Conservation (phyloP, 192 early-diverging fungal species). For the Backusella tarrabulga region DNA sequence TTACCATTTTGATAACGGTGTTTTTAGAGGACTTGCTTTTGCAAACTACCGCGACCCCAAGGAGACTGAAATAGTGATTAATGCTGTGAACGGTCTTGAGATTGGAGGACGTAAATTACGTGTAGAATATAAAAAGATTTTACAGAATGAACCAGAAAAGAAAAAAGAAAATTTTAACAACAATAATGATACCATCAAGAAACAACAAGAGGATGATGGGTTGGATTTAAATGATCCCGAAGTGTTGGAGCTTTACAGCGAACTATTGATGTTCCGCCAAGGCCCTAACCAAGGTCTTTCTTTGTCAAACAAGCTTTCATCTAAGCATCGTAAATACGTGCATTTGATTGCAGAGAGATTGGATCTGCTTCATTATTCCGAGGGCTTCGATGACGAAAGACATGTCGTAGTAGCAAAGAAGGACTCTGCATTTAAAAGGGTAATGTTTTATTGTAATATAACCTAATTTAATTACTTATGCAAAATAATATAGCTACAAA, state of each 20-base stretch:
- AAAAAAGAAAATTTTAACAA: not conserved
- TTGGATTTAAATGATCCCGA: conserved; percentile 73
- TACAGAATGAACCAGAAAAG: conserved; percentile 46
- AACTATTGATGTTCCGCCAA: conserved; percentile 69
- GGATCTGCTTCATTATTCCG: conserved; percentile 49
- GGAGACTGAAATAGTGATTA: conserved; percentile 68
- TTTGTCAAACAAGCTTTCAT: conserved; percentile 58
- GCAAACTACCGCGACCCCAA: conserved; percentile 78
- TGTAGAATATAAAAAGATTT: conserved; percentile 79
- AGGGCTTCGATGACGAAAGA: conserved; percentile 49
- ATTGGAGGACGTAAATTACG: conserved; percentile 71
- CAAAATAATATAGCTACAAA: conserved; percentile 1
- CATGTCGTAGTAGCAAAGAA: conserved; percentile 45
- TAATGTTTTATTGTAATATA: conserved; percentile 9
- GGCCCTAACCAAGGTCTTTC: conserved; percentile 65
- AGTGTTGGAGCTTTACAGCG: conserved; percentile 69
- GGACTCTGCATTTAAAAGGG: conserved; percentile 18
- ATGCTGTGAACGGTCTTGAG: conserved; percentile 68
- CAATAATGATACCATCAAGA: not conserved
- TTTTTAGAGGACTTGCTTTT: conserved; percentile 81
- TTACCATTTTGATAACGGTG: conserved; percentile 79
- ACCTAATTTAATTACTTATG: not conserved
- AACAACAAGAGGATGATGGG: conserved; percentile 3
- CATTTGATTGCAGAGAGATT: conserved; percentile 74
- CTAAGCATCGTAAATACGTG: conserved; percentile 59